Conservation (phyloP, 768 basidiomycete species). For the Russula compacta region DNA sequence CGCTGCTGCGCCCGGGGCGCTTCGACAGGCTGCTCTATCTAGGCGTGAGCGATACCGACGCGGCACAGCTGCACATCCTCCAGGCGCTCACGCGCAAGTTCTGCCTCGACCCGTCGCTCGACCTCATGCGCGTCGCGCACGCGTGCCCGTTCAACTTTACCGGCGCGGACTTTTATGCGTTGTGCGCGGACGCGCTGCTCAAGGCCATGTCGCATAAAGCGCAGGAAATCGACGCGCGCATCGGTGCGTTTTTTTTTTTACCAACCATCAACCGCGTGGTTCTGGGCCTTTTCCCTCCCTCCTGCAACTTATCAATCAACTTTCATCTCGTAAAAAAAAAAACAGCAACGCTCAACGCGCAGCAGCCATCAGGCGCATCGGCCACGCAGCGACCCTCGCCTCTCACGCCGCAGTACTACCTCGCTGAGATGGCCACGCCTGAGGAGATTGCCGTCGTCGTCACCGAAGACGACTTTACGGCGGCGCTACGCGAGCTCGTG, state of each 20-base stretch:
- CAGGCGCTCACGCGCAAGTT: constrained; percentile 91
- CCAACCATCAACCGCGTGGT: background rate
- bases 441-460: constrained; percentile 74
- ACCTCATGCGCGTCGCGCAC: constrained; percentile 55
- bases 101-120: constrained; percentile 57
- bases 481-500: constrained; percentile 58
- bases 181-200: constrained; percentile 94
- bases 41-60: constrained; percentile 81
- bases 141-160: constrained; percentile 89
- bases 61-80: constrained; percentile 78
- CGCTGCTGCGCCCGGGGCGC: constrained; percentile 79
- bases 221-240: constrained; percentile 61
- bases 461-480: constrained; percentile 61
- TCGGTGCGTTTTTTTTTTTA: constrained; percentile 38
- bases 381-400: constrained; percentile 42
- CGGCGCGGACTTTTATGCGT: constrained; percentile 95
- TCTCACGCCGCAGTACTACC: constrained; percentile 83
- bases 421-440: constrained; percentile 67
- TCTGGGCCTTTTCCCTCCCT: background rate
- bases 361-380: constrained; percentile 29
- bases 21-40: constrained; percentile 97
- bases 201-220: constrained; percentile 91
- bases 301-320: background rate
- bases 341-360: constrained; percentile 34
- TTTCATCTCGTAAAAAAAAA: background rate